Percentiles rank a stretch among this genome's conserved stretches.
Conservation (phyloP, 768 basidiomycete genomes). For the Lactifluus rugatus region DNA sequence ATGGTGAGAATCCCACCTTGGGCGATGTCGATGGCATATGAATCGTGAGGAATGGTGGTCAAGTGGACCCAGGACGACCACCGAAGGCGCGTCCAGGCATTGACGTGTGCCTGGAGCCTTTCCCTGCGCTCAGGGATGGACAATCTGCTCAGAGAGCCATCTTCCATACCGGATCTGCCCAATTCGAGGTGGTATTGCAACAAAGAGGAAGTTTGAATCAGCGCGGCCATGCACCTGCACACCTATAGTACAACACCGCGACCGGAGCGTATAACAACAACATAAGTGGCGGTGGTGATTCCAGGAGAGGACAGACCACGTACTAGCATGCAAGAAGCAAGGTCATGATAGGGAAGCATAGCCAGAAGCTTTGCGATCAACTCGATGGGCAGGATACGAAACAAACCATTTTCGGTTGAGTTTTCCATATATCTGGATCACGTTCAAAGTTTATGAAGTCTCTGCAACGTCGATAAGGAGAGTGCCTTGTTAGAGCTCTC, state of each 20-base stretch:
- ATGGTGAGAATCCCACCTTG: constrained; percentile 4
- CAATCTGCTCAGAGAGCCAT: not conserved
- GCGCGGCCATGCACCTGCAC: not conserved
- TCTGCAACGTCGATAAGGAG: too few species aligned
- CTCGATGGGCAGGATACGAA: not conserved
- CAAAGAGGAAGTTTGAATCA: not conserved
- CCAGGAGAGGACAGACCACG: not conserved
- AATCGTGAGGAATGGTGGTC: not conserved
- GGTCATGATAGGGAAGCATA: not conserved
- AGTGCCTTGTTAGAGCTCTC: too few species aligned
- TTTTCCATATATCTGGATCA: not conserved
- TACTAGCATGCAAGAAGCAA: not conserved
- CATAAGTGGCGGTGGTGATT: not conserved
- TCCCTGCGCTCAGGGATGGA: constrained; percentile 3
- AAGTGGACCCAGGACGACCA: constrained; percentile 2
- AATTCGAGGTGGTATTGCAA: constrained; percentile 6
- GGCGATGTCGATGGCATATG: not conserved
- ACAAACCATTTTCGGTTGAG: not conserved
- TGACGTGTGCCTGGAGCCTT: not conserved
- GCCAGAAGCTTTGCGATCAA: not conserved
- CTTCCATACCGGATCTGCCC: not conserved
- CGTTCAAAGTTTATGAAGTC: too few species aligned
- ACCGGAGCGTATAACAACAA: too few species aligned
- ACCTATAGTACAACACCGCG: too few species aligned
- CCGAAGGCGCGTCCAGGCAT: not conserved